phyloP scores from a whole-genome alignment of 78 protist genomes.

The Dictyostelium intermedium region DNA sequence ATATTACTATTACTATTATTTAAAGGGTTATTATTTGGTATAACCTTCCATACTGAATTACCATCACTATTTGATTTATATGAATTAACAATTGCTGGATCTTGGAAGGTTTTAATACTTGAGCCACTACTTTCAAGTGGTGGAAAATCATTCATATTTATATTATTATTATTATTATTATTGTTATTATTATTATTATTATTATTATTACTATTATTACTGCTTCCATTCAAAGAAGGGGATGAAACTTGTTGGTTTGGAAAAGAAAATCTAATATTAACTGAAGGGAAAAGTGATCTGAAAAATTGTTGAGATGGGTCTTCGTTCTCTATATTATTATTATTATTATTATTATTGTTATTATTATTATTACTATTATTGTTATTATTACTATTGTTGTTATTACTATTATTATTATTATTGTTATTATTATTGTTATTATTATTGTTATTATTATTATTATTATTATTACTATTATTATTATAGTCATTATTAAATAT shows the following conservation, averaged over 20 bases:
- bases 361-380: constrained; percentile 17
- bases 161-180: neutral
- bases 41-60: neutral
- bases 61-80: neutral
- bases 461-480: constrained; percentile 13
- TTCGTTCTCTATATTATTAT: neutral
- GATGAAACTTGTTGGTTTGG: neutral
- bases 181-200: neutral
- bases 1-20: neutral
- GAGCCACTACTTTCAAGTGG: neutral
- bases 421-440: neutral
- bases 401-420: constrained; percentile 1
- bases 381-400: neutral
- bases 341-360: neutral
- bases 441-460: neutral
- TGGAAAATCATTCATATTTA: neutral
- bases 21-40: neutral
- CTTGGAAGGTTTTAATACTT: constrained; percentile 11
- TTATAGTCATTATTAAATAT: neutral
- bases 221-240: neutral
- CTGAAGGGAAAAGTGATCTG: constrained; percentile 69
- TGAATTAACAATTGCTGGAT: constrained; percentile 24
- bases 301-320: constrained; percentile 57
- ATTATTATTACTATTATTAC: neutral
- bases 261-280: constrained; percentile 60